Evolutionary conservation across 306 rosid genomes (phyloP).

Genomic region (Medicago lupulina): DNA sequence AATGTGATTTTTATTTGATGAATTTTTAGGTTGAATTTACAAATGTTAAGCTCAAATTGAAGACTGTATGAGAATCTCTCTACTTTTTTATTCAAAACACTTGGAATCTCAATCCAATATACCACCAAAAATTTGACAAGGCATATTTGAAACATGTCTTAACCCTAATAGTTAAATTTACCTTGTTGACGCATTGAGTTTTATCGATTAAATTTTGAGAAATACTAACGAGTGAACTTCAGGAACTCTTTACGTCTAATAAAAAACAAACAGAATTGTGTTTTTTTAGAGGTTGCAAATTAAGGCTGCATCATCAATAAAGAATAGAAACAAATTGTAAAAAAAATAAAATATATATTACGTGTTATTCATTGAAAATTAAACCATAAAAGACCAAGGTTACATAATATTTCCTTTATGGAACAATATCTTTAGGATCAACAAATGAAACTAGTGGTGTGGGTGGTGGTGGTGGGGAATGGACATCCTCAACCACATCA

Average conservation of each 20-base stretch:
- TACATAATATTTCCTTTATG: constrained; percentile 2
- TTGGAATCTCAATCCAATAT: too few species aligned
- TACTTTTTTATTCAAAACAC: too few species aligned
- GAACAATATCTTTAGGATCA: neutral
- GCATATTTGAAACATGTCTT: too few species aligned
- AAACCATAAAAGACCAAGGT: neutral
- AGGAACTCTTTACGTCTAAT: neutral
- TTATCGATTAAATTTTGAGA: too few species aligned
- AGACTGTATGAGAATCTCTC: neutral
- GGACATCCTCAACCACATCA: constrained; percentile 37
- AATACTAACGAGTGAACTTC: too few species aligned
- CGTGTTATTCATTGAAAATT: neutral
- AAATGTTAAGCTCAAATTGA: too few species aligned
- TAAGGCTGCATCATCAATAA: neutral
- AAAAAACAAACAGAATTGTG: neutral
- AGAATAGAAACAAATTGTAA: neutral
- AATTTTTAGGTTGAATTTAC: neutral
- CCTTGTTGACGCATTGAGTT: too few species aligned
- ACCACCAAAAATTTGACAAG: too few species aligned
- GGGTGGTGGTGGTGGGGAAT: constrained; percentile 40
- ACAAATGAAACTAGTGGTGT: neutral
- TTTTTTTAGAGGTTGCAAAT: too few species aligned
- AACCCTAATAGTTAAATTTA: too few species aligned
- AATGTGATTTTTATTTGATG: neutral
- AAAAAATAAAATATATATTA: neutral